Conservation (phyloP, 192 early-diverging fungal species). For the Coemansia sp. region DNA sequence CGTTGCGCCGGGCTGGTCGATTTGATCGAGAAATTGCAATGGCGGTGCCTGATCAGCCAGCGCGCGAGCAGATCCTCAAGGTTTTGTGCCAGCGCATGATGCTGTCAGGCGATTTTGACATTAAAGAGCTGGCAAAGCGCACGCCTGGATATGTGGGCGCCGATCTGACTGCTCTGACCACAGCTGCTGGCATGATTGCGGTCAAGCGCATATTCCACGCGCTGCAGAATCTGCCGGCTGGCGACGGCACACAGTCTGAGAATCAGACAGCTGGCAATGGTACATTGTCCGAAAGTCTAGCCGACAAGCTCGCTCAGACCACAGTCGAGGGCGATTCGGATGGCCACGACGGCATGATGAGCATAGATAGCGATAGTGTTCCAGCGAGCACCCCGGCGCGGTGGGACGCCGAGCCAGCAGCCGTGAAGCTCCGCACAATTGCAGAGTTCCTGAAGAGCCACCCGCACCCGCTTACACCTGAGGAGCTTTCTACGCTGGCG, state of each 20-base stretch:
- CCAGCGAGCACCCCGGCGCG: conserved; percentile 28
- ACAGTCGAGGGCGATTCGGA: conserved; percentile 2
- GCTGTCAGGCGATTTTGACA: conserved; percentile 81
- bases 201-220: conserved; percentile 69
- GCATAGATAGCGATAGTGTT: not conserved
- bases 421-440: conserved; percentile 64
- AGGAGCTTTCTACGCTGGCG: conserved; percentile 78
- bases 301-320: conserved; percentile 9
- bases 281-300: not conserved
- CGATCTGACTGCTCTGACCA: conserved; percentile 88
- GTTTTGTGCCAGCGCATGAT: conserved; percentile 61
- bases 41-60: conserved; percentile 88
- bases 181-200: conserved; percentile 89
- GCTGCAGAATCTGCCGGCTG: conserved; percentile 14
- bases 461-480: conserved; percentile 71
- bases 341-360: conserved; percentile 1
- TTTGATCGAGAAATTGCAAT: conserved; percentile 87
- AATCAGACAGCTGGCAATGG: conserved; percentile 2
- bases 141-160: conserved; percentile 99
- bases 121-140: conserved; percentile 73
- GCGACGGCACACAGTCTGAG: conserved; percentile 1
- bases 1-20: conserved; percentile 77
- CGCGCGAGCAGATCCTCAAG: conserved; percentile 64
- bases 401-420: conserved; percentile 35
- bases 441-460: conserved; percentile 70